A percentile compares a stretch with the other conserved stretches of the same genome.
phyloP scores from a whole-genome alignment of 2,329 filamentous ascomycete species.

The Nemania serpens region DNA sequence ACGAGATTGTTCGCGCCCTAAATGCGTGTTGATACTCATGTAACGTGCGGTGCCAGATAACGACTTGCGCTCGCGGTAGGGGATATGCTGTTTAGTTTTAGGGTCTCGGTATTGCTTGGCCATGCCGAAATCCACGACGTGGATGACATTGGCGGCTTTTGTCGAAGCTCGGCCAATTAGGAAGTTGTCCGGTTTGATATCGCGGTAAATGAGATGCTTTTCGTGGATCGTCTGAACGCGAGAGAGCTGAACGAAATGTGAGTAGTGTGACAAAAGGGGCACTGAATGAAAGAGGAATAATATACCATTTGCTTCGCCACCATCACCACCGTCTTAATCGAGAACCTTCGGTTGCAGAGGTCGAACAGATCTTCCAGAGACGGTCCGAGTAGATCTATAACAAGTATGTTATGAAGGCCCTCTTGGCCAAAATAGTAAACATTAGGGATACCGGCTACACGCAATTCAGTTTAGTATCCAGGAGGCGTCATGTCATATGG shows the following conservation, averaged over 20 bases:
- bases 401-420: conserved; percentile 96
- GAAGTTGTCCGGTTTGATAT: conserved; percentile 99
- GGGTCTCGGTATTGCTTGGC: conserved; percentile 99
- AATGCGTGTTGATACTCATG: conserved; percentile 99
- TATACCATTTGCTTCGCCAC: conserved; percentile 96
- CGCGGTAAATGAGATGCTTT: conserved; percentile 98
- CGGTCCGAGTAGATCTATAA: conserved; percentile 93
- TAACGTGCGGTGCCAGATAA: conserved; percentile 95
- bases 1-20: conserved; percentile 93
- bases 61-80: conserved; percentile 95
- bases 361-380: conserved; percentile 97
- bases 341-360: conserved; percentile 92
- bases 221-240: conserved; percentile 94
- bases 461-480: conserved; percentile 31
- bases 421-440: conserved; percentile 99
- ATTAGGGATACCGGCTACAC: conserved; percentile 91
- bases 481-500: conserved; percentile 18
- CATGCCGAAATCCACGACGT: conserved; percentile 99
- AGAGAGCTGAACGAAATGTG: conserved; percentile 65
- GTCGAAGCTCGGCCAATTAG: conserved; percentile 90
- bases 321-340: conserved; percentile 98
- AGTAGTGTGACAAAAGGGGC: conserved; percentile 5
- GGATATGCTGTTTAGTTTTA: conserved; percentile 98
- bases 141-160: conserved; percentile 96
- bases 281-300: conserved; percentile 22